Evolutionary conservation across 2,329 filamentous ascomycete genomes (phyloP), one percentile per base, ranked within the genome.

Genomic region (Botryosphaeria dothidea): DNA sequence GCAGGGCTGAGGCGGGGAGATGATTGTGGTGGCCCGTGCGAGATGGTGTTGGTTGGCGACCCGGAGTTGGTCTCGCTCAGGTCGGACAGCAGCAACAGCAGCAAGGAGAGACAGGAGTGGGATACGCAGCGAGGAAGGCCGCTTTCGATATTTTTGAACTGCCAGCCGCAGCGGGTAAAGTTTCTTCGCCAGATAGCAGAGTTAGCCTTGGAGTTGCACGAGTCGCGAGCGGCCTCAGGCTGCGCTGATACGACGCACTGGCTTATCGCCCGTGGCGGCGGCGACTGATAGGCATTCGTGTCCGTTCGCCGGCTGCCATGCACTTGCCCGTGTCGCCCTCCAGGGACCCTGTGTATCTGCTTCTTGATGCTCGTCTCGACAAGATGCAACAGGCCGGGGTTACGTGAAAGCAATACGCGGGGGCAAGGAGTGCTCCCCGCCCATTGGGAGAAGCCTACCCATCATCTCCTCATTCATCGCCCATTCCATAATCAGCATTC

Each of bases 191-290:
- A 4, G 41, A 45, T 45, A 45, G 13, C 23, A 41, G 19, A 25
- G 19, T 4, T 13, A 23, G 6, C 11, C 23, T 15, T 49, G 49
- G n/a, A 31, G 21, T n/a, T 57, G 54, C 54, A 23, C 54, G 54
- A 45, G 54, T 57, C 54, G 5, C 38, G 36, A 57, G 38, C 11
- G 38, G 27, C 38, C n/a, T 23, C 25, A 46, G 41, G 56, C 41
- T 46, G 56, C 23, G 4, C 36, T 58, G 54, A 58, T 58, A 58
- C 54, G 54, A 19, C 27, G 15, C 15, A 21, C 17, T 29, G 56
- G 9, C 56, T 60, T 60, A 60, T 60, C 56, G n/a, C 41, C 5
- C 56, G 31, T 60, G 56, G 56, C 56, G 25, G 56, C 56, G 56
- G 56, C 56, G 56, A 60, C n/a, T 60, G 56, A 60, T 60, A 60